phyloP scores from a whole-genome alignment of 2,329 filamentous ascomycete species.

The Alternaria viburni region DNA sequence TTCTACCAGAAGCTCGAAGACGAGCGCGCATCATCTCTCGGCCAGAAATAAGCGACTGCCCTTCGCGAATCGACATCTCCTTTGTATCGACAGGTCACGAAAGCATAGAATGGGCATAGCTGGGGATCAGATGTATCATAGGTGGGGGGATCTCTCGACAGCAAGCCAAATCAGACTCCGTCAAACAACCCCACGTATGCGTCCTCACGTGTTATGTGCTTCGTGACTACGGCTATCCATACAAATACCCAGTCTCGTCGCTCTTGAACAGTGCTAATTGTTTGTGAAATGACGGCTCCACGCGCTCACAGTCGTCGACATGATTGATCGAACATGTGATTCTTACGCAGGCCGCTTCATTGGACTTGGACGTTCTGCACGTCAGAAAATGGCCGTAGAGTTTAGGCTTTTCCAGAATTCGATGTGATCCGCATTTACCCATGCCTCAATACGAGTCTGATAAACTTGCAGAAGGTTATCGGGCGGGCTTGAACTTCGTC shows the following conservation, averaged over 20 bases:
- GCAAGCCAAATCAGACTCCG: constrained; percentile 22
- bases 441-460: neutral
- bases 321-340: neutral
- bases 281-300: neutral
- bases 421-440: neutral
- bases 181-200: constrained; percentile 2
- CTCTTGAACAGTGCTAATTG: neutral
- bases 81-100: constrained; percentile 33
- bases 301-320: neutral
- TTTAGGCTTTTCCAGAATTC: neutral
- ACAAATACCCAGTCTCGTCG: neutral
- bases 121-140: constrained; percentile 43
- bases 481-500: neutral
- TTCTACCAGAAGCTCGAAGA: constrained; percentile 70
- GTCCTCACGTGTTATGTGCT: neutral
- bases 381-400: neutral
- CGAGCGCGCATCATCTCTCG: constrained; percentile 60
- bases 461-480: neutral
- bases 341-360: neutral
- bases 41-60: constrained; percentile 38
- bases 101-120: constrained; percentile 33
- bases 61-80: constrained; percentile 27
- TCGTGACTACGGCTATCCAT: neutral
- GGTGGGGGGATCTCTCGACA: constrained; percentile 29
- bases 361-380: neutral